Evolutionary conservation across 2,329 filamentous ascomycete species (phyloP), one percentile per base, ranked within the genome.

Genomic region (Epichloe sibirici): DNA sequence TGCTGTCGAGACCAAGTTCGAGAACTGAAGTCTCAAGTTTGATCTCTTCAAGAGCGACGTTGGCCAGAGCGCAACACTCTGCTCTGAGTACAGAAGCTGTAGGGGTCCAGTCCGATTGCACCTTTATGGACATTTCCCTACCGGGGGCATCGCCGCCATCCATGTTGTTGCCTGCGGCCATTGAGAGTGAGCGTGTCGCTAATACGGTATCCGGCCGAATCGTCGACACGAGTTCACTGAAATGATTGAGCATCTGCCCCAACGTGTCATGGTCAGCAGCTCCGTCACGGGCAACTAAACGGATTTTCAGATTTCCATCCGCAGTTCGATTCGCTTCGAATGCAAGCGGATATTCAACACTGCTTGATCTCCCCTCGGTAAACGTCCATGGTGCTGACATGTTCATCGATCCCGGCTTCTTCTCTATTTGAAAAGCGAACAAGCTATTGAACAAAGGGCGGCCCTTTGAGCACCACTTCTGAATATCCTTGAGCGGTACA

Each of bases 1-100:
- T 94, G 61, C 90, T 95, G 70, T 96, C 91, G 6, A 96, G 75
- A 0, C 90, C 90, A 35, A 96, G 75, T 59, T 91, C 83, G 40
- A 94, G 83, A 11, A 96, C 79, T 0, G 85, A 85, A 0, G 80
- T 81, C 6, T 72, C 67, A 49, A 79, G 76, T 2, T 69, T 65
- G 39, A 95, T 70, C 0, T 74, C 67, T 2, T 73, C 64, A 3
- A 67, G 63, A 0, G 76, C 63, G 0, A 83, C 62, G 0, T 74
- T 76, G 1, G 83, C 79, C 5, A 95, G 69, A 0, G 63, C 60
- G 1, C 85, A 78, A 44, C 95, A 75, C 59, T 86, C 82, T 3
- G 72, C 65, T 28, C 79, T 77, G 6, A 95, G 70, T 0, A 57
- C 57, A 2, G 60, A 60, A 0, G 85, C 78, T 15, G 75, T 62